A percentile compares a stretch with the other conserved stretches of the same genome.
Evolutionary conservation across 2,329 filamentous ascomycete species (phyloP).

Genomic region (Basipetospora chlamydospora): DNA sequence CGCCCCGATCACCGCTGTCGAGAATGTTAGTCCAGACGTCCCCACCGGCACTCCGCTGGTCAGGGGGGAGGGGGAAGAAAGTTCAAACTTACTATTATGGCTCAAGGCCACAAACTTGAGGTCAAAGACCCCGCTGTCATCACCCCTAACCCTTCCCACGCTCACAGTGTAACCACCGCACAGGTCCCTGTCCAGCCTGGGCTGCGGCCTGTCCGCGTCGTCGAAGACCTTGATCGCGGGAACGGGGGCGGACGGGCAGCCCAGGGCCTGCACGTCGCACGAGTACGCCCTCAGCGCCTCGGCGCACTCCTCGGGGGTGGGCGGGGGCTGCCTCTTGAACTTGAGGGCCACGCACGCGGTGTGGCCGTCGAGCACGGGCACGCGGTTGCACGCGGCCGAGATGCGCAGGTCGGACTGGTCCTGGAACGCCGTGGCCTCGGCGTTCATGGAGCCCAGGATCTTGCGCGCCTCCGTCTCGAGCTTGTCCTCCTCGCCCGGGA

Average conservation of each 20-base stretch:
- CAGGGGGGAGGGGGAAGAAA: background rate
- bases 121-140: constrained; percentile 81
- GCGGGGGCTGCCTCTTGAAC: constrained; percentile 63
- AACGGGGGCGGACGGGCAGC: constrained; percentile 73
- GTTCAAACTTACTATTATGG: constrained; percentile 46
- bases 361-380: constrained; percentile 90
- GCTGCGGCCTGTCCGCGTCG: constrained; percentile 80
- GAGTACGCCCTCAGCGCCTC: constrained; percentile 67
- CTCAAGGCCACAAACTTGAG: constrained; percentile 89
- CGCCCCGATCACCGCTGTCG: constrained; percentile 73
- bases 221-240: constrained; percentile 80
- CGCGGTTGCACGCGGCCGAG: constrained; percentile 80
- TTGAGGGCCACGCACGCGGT: constrained; percentile 83
- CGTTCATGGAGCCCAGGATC: constrained; percentile 69
- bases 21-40: constrained; percentile 23
- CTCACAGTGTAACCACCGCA: constrained; percentile 80
- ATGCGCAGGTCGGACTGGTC: constrained; percentile 64
- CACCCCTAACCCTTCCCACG: constrained; percentile 74
- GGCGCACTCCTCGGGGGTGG: constrained; percentile 62
- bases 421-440: constrained; percentile 56
- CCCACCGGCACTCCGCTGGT: background rate
- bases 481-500: constrained; percentile 90
- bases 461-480: constrained; percentile 89
- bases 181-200: constrained; percentile 74
- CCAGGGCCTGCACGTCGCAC: constrained; percentile 66